phyloP scores from a whole-genome alignment of 164 flowering plant species.

The Buxus sempervirens region DNA sequence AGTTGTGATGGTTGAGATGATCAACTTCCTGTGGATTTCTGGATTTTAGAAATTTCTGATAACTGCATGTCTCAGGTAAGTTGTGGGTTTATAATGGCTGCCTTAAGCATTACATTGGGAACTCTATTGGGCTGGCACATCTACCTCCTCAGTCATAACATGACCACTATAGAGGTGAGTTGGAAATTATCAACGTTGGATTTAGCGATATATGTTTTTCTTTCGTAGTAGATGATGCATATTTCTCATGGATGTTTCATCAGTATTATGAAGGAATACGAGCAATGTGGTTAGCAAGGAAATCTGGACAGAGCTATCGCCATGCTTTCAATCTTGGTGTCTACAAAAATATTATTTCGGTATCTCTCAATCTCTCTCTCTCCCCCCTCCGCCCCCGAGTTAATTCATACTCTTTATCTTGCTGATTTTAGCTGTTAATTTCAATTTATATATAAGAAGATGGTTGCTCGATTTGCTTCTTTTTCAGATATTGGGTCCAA shows the following conservation, averaged over 20 bases:
- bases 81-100: conserved; percentile 34
- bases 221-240: conserved; percentile 5
- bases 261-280: conserved; percentile 57
- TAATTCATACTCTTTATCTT: neutral
- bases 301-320: conserved; percentile 65
- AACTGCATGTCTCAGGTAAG: conserved; percentile 27
- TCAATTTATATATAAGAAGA: neutral
- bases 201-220: neutral
- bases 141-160: conserved; percentile 54
- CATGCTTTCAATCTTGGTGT: conserved; percentile 58
- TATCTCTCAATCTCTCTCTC: conserved; percentile 26
- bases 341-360: conserved; percentile 49
- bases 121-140: conserved; percentile 69
- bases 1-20: too few relatives aligned
- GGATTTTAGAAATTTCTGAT: neutral
- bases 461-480: conserved; percentile 1
- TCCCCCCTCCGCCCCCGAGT: too few relatives aligned
- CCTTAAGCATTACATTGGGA: conserved; percentile 46
- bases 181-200: neutral
- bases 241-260: conserved; percentile 4
- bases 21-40: neutral
- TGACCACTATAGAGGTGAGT: conserved; percentile 82
- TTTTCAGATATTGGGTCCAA: conserved; percentile 63
- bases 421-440: neutral
- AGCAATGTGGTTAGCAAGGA: conserved; percentile 69